A percentile compares a stretch with the other conserved stretches of the same genome.
These are phyloP conservation scores for Phanerochaete sordida DNA, from an alignment of 768 basidiomycete genomes.

Conservation along the genomic window DNA sequence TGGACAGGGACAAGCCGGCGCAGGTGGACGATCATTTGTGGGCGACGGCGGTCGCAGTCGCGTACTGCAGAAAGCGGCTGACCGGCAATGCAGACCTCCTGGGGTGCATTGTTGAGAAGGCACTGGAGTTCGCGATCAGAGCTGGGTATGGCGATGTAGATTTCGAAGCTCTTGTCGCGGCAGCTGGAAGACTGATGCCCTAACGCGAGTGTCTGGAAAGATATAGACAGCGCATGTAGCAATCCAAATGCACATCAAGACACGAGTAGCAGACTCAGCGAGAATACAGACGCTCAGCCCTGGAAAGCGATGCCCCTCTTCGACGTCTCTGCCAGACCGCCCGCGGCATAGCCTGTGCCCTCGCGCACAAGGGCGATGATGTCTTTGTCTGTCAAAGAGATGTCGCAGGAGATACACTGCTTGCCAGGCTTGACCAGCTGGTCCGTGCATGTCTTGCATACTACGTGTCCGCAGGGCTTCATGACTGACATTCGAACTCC, in stretches of 20 bases:
- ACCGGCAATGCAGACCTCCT: slow-evolving; percentile 36
- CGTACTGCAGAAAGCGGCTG: slow-evolving; percentile 40
- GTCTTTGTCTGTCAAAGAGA: slow-evolving; percentile 58
- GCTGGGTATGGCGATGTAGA: background rate
- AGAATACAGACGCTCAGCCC: slow-evolving; percentile 38
- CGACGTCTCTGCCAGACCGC: slow-evolving; percentile 89
- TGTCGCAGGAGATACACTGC: slow-evolving; percentile 89
- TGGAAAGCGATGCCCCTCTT: slow-evolving; percentile 83
- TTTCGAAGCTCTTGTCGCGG: background rate
- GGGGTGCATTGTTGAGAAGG: slow-evolving; percentile 40
- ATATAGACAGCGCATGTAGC: background rate
- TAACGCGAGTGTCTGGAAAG: background rate
- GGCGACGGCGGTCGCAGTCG: slow-evolving; percentile 47
- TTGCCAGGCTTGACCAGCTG: slow-evolving; percentile 74
- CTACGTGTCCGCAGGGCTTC: slow-evolving; percentile 87
- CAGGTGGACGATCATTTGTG: slow-evolving; percentile 29
- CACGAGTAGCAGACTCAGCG: background rate
- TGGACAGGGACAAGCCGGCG: slow-evolving; percentile 22
- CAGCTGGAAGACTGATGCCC: background rate
- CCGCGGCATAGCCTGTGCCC: slow-evolving; percentile 95
- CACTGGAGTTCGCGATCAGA: slow-evolving; percentile 34
- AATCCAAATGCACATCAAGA: background rate
- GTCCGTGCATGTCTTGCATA: slow-evolving; percentile 89
- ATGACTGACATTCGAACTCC: slow-evolving; percentile 46
- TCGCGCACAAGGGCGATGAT: slow-evolving; percentile 85